Base-by-base conservation (phyloP, 345 rosid species). In the Citrus cavaleriei region DNA sequence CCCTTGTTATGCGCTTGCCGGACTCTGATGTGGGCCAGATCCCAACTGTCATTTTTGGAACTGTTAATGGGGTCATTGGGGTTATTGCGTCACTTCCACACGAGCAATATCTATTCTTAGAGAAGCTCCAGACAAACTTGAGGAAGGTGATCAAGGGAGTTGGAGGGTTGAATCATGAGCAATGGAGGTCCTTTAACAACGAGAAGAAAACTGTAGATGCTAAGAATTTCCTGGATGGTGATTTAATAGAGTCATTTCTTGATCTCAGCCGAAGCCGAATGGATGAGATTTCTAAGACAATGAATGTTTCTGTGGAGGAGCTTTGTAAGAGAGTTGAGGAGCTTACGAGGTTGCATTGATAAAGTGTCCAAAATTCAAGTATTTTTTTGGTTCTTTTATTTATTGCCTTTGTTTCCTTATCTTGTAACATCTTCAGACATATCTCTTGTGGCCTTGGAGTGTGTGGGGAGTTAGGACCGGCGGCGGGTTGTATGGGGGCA, bases 141-240 rank as follows among this genome's bases (percentile, higher is more conserved):
- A 91, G 93, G 79, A 93, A 88, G 86, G 94, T 93, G 82, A 94
- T 94, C 25, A 93, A 94, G 79, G 99, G 99, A 12, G 95, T 96
- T 2, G 98, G 99, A n/a, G 97, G 97, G 32, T 82, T 94, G 77
- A 93, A 89, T 86, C 97, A 96, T 10, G 97, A 96, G 81, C 97
- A 96, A 40, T 96, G 98, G 97, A 87, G 99, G 74, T 96, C 93
- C 27, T 96, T 94, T 85, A 90, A 87, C 85, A 93, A 90, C 10
- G 97, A 96, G 83, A 96, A 93, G 87, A 93, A 83, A 90, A 94
- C 89, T 0, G 90, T 76, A 7, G 97, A 96, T 57, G 98, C 99
- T 5, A 92, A 77, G 59, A 90, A 86, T 81, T 94, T 90, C 86
- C 78, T 96, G 78, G 98, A 96, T 19, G 98, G 98, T 35, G 98